These are phyloP conservation scores for Colletotrichum paranaense DNA, from an alignment of 2,329 filamentous ascomycete genomes.

Conservation along the genomic window DNA sequence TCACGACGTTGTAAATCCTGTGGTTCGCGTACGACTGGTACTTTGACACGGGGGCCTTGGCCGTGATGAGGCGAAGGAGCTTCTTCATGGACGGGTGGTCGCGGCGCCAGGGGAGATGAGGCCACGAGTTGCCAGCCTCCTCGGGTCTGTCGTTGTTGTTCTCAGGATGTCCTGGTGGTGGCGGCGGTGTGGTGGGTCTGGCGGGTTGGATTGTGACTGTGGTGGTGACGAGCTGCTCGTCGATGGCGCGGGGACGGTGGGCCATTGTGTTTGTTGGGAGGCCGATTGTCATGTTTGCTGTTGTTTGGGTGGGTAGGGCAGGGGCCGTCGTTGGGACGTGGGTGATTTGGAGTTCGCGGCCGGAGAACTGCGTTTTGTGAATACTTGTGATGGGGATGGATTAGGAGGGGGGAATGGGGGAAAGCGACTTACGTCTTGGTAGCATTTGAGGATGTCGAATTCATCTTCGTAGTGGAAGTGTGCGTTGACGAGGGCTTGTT, in stretches of 20 bases:
- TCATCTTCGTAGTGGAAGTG: slow-evolving; percentile 26
- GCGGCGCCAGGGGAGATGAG: neutral
- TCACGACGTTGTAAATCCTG: slow-evolving; percentile 20
- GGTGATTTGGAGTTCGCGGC: slow-evolving; percentile 5
- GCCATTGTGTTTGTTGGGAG: neutral
- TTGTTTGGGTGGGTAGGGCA: neutral
- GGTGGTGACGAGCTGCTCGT: neutral
- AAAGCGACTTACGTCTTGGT: neutral
- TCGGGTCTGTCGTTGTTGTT: neutral
- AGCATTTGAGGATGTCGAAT: slow-evolving; percentile 20
- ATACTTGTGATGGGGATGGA: no score
- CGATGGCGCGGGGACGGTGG: neutral
- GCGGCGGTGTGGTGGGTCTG: neutral
- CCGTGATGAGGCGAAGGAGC: slow-evolving; percentile 25
- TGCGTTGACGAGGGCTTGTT: neutral
- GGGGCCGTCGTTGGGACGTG: neutral
- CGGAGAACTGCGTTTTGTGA: slow-evolving; percentile 19
- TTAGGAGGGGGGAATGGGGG: no score
- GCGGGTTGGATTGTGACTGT: neutral
- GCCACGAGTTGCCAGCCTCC: neutral
- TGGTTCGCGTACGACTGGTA: slow-evolving; percentile 26
- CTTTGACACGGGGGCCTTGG: slow-evolving; percentile 4
- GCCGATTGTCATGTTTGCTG: no score
- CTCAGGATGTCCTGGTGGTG: no score
- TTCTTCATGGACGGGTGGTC: slow-evolving; percentile 17